Evolutionary conservation across 352 stramenopile species (phyloP).

Genomic region (Globisporangium sylvaticum): DNA sequence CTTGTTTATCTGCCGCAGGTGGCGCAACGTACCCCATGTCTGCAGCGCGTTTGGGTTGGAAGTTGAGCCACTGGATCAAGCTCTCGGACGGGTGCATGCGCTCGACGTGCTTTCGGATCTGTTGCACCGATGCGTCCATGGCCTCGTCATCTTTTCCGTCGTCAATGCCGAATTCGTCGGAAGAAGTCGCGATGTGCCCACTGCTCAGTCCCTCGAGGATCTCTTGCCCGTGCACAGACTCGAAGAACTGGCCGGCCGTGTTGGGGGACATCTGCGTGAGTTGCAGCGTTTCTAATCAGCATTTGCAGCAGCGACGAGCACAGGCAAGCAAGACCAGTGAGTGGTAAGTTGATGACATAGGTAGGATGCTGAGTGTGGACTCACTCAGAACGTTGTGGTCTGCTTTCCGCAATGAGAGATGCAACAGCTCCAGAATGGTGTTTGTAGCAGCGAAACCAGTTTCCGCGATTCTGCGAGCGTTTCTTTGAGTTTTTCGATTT

Average conservation of each 20-base stretch:
- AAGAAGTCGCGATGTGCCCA: constrained; percentile 43
- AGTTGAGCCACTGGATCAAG: constrained; percentile 69
- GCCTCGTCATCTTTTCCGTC: constrained; percentile 40
- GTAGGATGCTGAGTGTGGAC: background rate
- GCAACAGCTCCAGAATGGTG: constrained; percentile 53
- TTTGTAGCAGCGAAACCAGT: constrained; percentile 60
- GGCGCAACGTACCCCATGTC: constrained; percentile 25
- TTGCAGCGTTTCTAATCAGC: constrained; percentile 43
- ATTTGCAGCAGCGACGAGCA: background rate
- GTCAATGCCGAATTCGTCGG: constrained; percentile 37
- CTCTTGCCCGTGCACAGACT: constrained; percentile 47
- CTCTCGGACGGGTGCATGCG: constrained; percentile 48
- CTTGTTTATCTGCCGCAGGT: background rate
- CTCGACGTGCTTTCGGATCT: constrained; percentile 34
- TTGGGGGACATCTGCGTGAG: constrained; percentile 59
- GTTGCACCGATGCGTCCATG: constrained; percentile 25
- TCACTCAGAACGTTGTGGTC: constrained; percentile 55
- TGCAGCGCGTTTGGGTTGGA: constrained; percentile 44
- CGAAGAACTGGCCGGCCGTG: constrained; percentile 53
- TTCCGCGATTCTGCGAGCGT: constrained; percentile 47
- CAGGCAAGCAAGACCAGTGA: background rate
- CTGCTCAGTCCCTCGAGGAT: constrained; percentile 55
- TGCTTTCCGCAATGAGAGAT: constrained; percentile 51
- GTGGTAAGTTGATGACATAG: background rate
- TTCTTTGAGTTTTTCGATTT: constrained; percentile 62